Evolutionary conservation across 306 rosid genomes (phyloP).

Genomic region (Trifolium subterraneum): DNA sequence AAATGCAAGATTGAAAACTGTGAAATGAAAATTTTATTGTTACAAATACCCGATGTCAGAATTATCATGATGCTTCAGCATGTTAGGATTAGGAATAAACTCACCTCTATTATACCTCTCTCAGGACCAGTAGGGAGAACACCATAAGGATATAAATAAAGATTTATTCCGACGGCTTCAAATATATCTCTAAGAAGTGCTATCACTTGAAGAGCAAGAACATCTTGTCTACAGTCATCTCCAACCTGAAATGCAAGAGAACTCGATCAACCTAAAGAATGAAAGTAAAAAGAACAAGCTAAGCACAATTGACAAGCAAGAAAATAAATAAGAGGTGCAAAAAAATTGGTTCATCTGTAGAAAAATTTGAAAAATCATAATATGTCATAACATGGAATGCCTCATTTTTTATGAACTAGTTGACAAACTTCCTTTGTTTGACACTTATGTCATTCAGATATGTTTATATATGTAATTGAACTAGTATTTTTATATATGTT

Average conservation of each 20-base stretch:
- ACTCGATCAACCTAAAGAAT: slow-evolving; percentile 43
- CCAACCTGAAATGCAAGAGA: slow-evolving; percentile 72
- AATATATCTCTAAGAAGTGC: slow-evolving; percentile 93
- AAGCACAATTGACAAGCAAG: slow-evolving; percentile 22
- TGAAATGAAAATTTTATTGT: not conserved
- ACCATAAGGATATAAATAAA: slow-evolving; percentile 91
- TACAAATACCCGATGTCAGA: slow-evolving; percentile 9
- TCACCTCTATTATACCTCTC: slow-evolving; percentile 96
- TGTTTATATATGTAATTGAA: not conserved
- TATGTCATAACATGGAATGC: not conserved
- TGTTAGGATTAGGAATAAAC: slow-evolving; percentile 42
- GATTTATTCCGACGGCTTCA: slow-evolving; percentile 88
- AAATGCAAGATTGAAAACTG: slow-evolving; percentile 7
- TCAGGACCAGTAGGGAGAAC: slow-evolving; percentile 98
- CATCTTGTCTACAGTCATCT: slow-evolving; percentile 99
- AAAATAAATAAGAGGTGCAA: slow-evolving; percentile 28
- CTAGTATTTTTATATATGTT: not conserved
- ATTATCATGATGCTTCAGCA: slow-evolving; percentile 33
- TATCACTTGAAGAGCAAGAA: slow-evolving; percentile 99
- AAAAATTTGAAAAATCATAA: not conserved
- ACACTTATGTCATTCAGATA: slow-evolving; percentile 6
- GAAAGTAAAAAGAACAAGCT: slow-evolving; percentile 1
- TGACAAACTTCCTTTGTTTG: not conserved
- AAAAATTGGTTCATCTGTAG: slow-evolving; percentile 3
- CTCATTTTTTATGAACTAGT: slow-evolving; percentile 15